A percentile compares a stretch with the other conserved stretches of the same genome.
phyloP scores from a whole-genome alignment of 371 early-diverging fungal species.

The Rhizomucor pusillus region DNA sequence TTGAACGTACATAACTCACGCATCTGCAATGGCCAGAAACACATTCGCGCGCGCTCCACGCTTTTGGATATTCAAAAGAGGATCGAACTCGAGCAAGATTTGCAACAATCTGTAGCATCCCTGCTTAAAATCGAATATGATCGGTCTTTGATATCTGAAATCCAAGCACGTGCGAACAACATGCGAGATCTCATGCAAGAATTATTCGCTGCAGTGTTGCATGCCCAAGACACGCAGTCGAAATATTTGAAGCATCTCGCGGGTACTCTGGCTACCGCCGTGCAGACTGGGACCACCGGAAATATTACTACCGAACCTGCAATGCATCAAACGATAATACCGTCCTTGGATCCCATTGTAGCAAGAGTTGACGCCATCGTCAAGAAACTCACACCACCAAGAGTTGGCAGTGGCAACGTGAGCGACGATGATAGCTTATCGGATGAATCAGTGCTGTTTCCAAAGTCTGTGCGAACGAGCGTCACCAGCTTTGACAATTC shows the following conservation, averaged over 20 bases:
- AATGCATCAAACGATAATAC: background rate
- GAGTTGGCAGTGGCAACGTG: conserved; percentile 5
- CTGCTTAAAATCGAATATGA: conserved; percentile 9
- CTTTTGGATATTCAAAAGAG: conserved; percentile 5
- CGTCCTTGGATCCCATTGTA: background rate
- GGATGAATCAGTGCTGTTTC: conserved; percentile 14
- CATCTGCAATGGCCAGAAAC: conserved; percentile 5
- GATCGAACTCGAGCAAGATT: conserved; percentile 9
- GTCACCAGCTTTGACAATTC: conserved; percentile 15
- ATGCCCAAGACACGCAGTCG: conserved; percentile 7
- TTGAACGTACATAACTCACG: too few relatives aligned
- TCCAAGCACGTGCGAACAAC: conserved; percentile 2
- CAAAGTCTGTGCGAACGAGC: conserved; percentile 15
- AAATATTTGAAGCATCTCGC: conserved; percentile 22
- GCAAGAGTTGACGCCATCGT: background rate
- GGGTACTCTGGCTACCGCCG: conserved; percentile 13
- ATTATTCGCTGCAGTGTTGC: conserved; percentile 4
- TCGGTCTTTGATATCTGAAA: background rate
- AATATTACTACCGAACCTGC: background rate
- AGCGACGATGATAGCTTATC: conserved; percentile 18
- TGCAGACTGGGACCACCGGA: background rate
- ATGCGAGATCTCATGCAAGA: conserved; percentile 13
- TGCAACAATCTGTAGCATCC: conserved; percentile 10
- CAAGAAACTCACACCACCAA: background rate
- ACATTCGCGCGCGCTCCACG: background rate